Conservation (phyloP, 306 rosid genomes). For the Glycyrrhiza uralensis region DNA sequence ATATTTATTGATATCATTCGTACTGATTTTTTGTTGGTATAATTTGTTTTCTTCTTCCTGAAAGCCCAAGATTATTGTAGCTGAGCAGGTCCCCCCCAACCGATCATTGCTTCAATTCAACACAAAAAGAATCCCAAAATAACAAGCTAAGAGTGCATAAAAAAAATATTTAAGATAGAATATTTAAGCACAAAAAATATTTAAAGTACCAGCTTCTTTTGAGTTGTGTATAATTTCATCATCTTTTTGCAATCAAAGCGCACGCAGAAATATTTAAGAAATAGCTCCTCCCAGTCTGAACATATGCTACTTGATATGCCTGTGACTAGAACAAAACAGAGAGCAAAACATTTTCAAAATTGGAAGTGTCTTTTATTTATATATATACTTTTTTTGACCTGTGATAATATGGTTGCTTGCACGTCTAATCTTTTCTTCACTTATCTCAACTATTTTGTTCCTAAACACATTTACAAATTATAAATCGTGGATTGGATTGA, state of each 20-base stretch:
- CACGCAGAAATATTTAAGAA: background rate
- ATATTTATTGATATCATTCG: background rate
- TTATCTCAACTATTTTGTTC: background rate
- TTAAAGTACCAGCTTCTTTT: background rate
- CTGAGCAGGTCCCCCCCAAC: background rate
- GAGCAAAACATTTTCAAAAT: background rate
- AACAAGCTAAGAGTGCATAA: background rate
- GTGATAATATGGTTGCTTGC: slow-evolving; percentile 21
- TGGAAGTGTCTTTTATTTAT: background rate
- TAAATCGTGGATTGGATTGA: too few species aligned
- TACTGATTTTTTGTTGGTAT: background rate
- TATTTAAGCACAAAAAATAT: too few species aligned
- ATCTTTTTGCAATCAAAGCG: background rate
- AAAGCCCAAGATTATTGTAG: background rate
- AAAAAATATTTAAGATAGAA: too few species aligned
- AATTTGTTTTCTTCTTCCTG: background rate
- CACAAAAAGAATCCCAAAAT: background rate
- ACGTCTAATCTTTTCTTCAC: background rate
- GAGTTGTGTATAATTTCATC: background rate
- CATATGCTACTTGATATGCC: background rate
- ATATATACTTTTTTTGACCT: background rate
- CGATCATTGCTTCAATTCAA: slow-evolving; percentile 23
- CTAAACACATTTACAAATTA: background rate
- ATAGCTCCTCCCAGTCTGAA: background rate
- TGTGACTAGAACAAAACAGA: background rate